Evolutionary conservation across 306 rosid genomes (phyloP).

Genomic region (Styphnolobium japonicum): DNA sequence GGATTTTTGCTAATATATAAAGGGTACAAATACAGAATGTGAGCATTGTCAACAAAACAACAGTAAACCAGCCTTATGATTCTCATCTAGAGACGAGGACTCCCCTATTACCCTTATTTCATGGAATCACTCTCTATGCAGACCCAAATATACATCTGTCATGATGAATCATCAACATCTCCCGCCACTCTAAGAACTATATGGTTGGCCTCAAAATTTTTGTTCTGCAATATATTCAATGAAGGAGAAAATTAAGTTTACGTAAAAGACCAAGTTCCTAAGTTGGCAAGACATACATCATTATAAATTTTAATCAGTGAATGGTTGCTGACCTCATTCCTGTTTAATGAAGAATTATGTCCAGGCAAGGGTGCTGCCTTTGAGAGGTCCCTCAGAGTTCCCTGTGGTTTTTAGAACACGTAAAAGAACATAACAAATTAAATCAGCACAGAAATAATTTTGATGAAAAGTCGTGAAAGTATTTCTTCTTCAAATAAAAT

Average conservation of each 20-base stretch:
- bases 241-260: neutral
- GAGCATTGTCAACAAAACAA: neutral
- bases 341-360: conserved; percentile 43
- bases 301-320: neutral
- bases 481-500: neutral
- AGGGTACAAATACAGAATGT: conserved; percentile 28
- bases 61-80: neutral
- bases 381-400: conserved; percentile 68
- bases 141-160: neutral
- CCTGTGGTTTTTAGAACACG: conserved; percentile 39
- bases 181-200: conserved; percentile 27
- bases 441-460: neutral
- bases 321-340: conserved; percentile 42
- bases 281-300: neutral
- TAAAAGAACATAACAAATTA: neutral
- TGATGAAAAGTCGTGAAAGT: neutral
- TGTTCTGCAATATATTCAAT: conserved; percentile 34
- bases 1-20: neutral
- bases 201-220: conserved; percentile 39
- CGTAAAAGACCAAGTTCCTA: neutral
- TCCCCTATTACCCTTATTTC: conserved; percentile 19
- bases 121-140: conserved; percentile 6
- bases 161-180: conserved; percentile 27
- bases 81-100: neutral
- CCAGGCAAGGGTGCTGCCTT: conserved; percentile 48